Conservation (phyloP, 306 rosid genomes). For the Vicia villosa region DNA sequence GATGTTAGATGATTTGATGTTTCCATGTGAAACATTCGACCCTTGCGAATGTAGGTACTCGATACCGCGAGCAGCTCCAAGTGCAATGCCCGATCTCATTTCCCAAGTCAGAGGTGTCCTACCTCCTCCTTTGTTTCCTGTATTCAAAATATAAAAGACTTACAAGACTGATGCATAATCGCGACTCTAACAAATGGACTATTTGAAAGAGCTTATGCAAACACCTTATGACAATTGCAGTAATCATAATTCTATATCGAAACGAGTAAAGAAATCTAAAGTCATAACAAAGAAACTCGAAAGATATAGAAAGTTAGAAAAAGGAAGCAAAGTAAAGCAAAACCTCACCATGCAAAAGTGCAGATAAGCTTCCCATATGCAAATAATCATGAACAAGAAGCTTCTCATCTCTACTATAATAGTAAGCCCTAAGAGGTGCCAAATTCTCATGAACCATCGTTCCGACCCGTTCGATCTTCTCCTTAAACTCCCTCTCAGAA, state of each 20-base stretch:
- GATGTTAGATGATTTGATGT: constrained; percentile 68
- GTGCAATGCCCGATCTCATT: constrained; percentile 60
- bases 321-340: not conserved
- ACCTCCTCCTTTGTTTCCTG: constrained; percentile 69
- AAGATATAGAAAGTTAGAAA: not conserved
- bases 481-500: constrained; percentile 62
- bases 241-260: not conserved
- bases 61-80: constrained; percentile 62
- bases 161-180: no score
- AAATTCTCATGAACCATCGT: constrained; percentile 64
- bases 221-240: not conserved
- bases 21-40: constrained; percentile 60
- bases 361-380: constrained; percentile 74
- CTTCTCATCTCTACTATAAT: constrained; percentile 67
- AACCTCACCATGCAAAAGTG: constrained; percentile 64
- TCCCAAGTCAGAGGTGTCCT: constrained; percentile 71
- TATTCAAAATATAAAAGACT: not conserved
- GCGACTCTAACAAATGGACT: no score
- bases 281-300: not conserved
- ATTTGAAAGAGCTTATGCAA: no score
- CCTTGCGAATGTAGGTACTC: constrained; percentile 69
- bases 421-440: constrained; percentile 73
- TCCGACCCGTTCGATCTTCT: constrained; percentile 63
- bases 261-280: constrained; percentile 25
- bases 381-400: constrained; percentile 75